phyloP scores from a whole-genome alignment of 768 basidiomycete genomes.

The Boletales sp. region DNA sequence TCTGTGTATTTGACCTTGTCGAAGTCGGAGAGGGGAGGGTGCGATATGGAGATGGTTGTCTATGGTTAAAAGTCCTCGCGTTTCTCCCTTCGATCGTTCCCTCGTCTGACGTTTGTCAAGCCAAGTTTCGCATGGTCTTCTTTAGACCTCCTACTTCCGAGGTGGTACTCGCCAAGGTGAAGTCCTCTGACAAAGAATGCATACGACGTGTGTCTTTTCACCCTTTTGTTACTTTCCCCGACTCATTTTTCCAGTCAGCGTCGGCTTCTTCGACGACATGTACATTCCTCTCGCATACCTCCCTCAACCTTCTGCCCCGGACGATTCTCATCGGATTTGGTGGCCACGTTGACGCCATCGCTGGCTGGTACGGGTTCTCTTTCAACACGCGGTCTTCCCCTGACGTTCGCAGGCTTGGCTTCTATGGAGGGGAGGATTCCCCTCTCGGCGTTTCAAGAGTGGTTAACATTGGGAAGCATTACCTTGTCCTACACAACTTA shows the following conservation, averaged over 20 bases:
- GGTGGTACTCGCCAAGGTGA: constrained; percentile 85
- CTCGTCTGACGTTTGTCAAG: constrained; percentile 38
- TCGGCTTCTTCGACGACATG: constrained; percentile 94
- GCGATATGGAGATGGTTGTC: constrained; percentile 88
- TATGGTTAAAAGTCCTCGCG: constrained; percentile 79
- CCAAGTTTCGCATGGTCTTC: constrained; percentile 83
- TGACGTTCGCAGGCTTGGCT: no score
- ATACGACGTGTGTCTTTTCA: constrained; percentile 61
- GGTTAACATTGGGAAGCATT: no score
- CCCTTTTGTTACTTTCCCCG: neutral
- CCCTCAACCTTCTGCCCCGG: constrained; percentile 73
- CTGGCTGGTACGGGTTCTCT: no score
- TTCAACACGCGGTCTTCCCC: no score
- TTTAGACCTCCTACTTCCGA: constrained; percentile 91
- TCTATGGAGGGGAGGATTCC: no score
- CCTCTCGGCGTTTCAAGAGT: no score
- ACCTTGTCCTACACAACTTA: no score
- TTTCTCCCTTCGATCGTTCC: neutral
- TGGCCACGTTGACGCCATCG: no score
- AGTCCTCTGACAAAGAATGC: constrained; percentile 80
- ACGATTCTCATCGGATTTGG: no score
- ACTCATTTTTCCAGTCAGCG: constrained; percentile 50
- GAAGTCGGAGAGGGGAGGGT: constrained; percentile 90
- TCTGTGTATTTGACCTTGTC: constrained; percentile 84
- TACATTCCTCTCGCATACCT: constrained; percentile 78